A percentile compares a stretch with the other conserved stretches of the same genome.
Evolutionary conservation across 2,329 filamentous ascomycete genomes (phyloP).

Genomic region (Phyllosticta citribraziliensis): DNA sequence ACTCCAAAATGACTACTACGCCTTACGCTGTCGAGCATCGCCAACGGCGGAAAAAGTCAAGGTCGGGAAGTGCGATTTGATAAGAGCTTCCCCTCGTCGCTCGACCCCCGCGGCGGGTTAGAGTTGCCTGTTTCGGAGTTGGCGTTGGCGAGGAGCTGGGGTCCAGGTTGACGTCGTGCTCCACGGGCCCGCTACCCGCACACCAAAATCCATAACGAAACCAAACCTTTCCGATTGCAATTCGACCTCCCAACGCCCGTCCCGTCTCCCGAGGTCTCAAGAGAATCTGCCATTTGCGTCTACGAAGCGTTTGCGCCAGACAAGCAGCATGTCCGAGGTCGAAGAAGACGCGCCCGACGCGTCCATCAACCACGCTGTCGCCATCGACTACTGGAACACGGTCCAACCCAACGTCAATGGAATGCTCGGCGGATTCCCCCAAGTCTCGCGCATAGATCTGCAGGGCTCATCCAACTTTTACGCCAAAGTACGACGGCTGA

Average conservation of each 20-base stretch:
- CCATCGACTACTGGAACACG: constrained; percentile 43
- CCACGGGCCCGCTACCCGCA: background rate
- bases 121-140: background rate
- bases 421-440: constrained; percentile 68
- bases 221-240: background rate
- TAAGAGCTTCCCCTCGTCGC: background rate
- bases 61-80: background rate
- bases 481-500: constrained; percentile 48
- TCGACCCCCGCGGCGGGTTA: background rate
- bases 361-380: constrained; percentile 33
- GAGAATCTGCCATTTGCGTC: background rate
- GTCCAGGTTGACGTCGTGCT: background rate
- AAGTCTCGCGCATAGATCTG: constrained; percentile 61
- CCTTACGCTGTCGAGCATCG: background rate
- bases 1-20: background rate
- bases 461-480: constrained; percentile 61
- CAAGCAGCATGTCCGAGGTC: constrained; percentile 7
- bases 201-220: background rate
- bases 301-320: background rate
- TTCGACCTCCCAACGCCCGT: background rate
- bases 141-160: background rate
- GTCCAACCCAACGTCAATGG: constrained; percentile 52
- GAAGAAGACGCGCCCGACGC: constrained; percentile 27
- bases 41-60: background rate
- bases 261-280: background rate